phyloP scores from a whole-genome alignment of 2,329 filamentous ascomycete genomes.

The Plectosphaerella cucumerina region DNA sequence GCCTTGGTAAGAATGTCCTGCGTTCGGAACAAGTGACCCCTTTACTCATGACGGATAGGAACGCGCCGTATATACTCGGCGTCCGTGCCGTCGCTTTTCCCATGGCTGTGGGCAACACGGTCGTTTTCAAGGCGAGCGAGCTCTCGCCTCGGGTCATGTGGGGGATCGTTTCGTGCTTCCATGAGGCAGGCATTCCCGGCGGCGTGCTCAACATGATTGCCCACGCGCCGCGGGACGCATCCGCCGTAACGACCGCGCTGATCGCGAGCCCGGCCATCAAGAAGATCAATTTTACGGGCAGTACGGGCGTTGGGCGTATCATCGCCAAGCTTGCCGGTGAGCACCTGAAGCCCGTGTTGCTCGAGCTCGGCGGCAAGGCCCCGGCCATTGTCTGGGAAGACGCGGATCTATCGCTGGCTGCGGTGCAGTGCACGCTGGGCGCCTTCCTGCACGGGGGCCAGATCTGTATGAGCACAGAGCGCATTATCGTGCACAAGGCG shows the following conservation, averaged over 20 bases:
- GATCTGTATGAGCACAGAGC: constrained; percentile 83
- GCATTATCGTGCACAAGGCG: constrained; percentile 55
- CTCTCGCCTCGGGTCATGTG: constrained; percentile 60
- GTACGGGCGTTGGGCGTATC: constrained; percentile 67
- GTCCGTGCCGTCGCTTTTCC: constrained; percentile 55
- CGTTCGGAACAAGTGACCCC: constrained; percentile 2
- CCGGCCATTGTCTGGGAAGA: constrained; percentile 76
- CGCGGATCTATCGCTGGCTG: constrained; percentile 70
- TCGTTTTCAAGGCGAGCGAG: constrained; percentile 70
- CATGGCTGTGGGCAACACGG: constrained; percentile 74
- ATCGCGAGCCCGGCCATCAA: constrained; percentile 64
- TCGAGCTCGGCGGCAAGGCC: constrained; percentile 83
- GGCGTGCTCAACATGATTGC: constrained; percentile 74
- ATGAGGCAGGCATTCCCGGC: constrained; percentile 70
- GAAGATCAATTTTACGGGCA: constrained; percentile 86
- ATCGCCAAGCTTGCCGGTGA: constrained; percentile 67
- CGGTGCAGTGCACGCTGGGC: constrained; percentile 62
- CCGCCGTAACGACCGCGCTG: constrained; percentile 60
- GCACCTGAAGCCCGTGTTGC: constrained; percentile 71
- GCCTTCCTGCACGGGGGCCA: constrained; percentile 73
- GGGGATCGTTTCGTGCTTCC: constrained; percentile 59
- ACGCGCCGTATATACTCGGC: constrained; percentile 53
- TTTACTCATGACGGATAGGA: constrained; percentile 31
- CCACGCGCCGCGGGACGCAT: constrained; percentile 60
- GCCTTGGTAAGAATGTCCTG: constrained; percentile 59